These are phyloP conservation scores for Solanum commersonii DNA, from an alignment of 257 asterid species.

Conservation along the genomic window DNA sequence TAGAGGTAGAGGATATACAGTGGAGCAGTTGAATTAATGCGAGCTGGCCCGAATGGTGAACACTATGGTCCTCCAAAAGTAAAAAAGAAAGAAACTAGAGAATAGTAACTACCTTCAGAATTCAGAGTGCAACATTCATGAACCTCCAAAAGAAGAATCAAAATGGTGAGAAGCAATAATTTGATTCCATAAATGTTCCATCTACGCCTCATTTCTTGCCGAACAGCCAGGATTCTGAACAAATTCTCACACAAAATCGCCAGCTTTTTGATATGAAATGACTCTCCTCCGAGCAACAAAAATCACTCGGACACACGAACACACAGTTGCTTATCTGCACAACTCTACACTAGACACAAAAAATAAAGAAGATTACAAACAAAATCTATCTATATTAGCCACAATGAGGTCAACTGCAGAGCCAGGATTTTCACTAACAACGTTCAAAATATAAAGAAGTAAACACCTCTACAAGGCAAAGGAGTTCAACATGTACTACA, in stretches of 20 bases:
- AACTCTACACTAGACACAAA: conserved; percentile 10
- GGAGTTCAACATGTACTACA: not conserved
- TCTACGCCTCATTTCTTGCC: conserved; percentile 67
- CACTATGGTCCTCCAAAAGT: not conserved
- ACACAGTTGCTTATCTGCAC: not conserved
- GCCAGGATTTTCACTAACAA: not conserved
- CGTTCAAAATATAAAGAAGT: not conserved
- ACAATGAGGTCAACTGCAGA: not conserved
- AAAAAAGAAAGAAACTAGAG: not conserved
- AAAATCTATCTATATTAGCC: not conserved
- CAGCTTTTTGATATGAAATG: conserved; percentile 33
- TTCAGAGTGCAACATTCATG: conserved; percentile 42
- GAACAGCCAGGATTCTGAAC: conserved; percentile 46
- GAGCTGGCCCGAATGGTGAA: not conserved
- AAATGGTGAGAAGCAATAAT: conserved; percentile 23
- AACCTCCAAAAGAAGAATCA: conserved; percentile 28
- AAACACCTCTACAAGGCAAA: not conserved
- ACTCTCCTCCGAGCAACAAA: conserved; percentile 57
- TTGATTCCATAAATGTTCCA: conserved; percentile 45
- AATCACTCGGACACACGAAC: conserved; percentile 38
- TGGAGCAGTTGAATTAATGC: not conserved
- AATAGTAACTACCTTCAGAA: conserved; percentile 46
- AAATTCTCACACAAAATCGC: conserved; percentile 38
- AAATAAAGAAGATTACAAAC: conserved; percentile 19
- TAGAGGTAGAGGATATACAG: not conserved